Evolutionary conservation across 2,329 filamentous ascomycete genomes (phyloP).

Genomic region (Dactylonectria estremocensis): DNA sequence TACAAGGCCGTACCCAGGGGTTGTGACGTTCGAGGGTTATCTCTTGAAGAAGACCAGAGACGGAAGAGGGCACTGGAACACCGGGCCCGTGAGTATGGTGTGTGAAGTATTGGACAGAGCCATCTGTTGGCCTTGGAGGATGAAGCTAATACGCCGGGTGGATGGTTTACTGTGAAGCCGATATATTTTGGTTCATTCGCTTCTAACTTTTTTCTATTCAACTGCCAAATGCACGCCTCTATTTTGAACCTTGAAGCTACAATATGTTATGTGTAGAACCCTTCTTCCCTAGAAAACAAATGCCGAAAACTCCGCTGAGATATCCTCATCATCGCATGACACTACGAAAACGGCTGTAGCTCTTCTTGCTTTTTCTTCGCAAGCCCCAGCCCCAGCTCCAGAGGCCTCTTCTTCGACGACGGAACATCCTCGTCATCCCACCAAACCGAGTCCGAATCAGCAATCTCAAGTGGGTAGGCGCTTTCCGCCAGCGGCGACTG

Average conservation of each 20-base stretch:
- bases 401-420: constrained; percentile 9
- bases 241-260: constrained; percentile 5
- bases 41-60: constrained; percentile 17
- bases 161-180: too few species aligned
- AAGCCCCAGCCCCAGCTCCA: constrained; percentile 35
- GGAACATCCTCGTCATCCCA: constrained; percentile 25
- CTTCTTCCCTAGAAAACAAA: constrained; percentile 1
- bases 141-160: background rate
- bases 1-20: constrained; percentile 33
- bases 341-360: constrained; percentile 7
- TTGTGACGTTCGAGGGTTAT: constrained; percentile 27
- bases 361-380: constrained; percentile 9
- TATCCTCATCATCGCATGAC: background rate
- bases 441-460: constrained; percentile 25
- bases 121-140: background rate
- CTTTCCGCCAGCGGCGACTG: constrained; percentile 24
- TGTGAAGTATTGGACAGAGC: background rate
- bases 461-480: constrained; percentile 37
- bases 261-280: background rate
- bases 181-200: background rate
- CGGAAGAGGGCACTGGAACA: constrained; percentile 13
- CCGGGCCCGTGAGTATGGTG: constrained; percentile 1
- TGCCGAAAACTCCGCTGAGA: background rate
- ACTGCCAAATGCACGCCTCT: constrained; percentile 13
- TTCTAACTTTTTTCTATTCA: constrained; percentile 3